phyloP scores from a whole-genome alignment of 164 flowering plant species.

The Macadamia integrifolia region DNA sequence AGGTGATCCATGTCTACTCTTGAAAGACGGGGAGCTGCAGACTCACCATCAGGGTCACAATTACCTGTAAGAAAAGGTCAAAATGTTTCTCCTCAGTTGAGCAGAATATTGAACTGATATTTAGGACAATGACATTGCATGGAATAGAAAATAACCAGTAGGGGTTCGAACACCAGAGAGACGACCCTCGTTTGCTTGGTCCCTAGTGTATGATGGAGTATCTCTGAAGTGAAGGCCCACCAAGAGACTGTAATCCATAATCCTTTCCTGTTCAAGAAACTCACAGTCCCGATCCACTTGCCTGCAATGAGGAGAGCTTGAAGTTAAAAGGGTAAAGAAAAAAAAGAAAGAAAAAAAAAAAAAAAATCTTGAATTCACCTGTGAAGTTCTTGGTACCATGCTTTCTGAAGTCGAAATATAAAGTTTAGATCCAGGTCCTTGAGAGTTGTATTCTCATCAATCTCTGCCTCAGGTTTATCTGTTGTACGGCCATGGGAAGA shows the following conservation, averaged over 20 bases:
- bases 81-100: neutral
- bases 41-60: slow-evolving; percentile 28
- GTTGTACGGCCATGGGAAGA: slow-evolving; percentile 76
- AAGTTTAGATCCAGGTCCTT: slow-evolving; percentile 83
- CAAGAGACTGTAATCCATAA: slow-evolving; percentile 80
- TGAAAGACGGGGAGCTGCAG: slow-evolving; percentile 37
- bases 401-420: slow-evolving; percentile 49
- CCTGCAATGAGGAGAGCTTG: slow-evolving; percentile 25
- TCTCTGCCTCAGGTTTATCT: slow-evolving; percentile 58
- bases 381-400: slow-evolving; percentile 70
- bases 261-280: slow-evolving; percentile 71
- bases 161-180: slow-evolving; percentile 41
- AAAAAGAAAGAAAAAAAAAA: neutral
- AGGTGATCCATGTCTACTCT: slow-evolving; percentile 39
- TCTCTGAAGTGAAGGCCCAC: slow-evolving; percentile 78
- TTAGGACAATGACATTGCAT: neutral
- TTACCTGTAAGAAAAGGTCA: slow-evolving; percentile 25
- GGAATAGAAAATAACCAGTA: slow-evolving; percentile 15
- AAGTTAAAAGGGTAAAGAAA: neutral
- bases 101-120: neutral
- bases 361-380: slow-evolving; percentile 29
- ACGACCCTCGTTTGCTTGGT: slow-evolving; percentile 12
- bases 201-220: slow-evolving; percentile 22
- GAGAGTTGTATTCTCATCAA: slow-evolving; percentile 62
- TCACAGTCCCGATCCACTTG: slow-evolving; percentile 82